These are phyloP conservation scores for Pyropia haitanensis DNA, from an alignment of 23 red algal species.

Conservation along the genomic window DNA sequence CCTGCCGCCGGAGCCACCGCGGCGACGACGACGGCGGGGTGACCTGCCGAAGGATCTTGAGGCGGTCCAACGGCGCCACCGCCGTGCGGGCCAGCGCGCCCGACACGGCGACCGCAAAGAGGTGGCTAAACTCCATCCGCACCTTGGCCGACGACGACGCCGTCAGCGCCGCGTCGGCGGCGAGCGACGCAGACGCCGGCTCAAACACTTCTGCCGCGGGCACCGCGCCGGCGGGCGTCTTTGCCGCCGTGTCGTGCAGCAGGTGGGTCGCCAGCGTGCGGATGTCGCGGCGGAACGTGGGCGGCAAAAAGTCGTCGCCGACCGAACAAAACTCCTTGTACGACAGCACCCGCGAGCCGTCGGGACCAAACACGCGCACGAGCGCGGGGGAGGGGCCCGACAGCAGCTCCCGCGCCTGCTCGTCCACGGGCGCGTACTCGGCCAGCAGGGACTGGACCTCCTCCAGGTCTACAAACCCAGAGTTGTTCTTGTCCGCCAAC, in stretches of 20 bases:
- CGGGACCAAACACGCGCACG: constrained; percentile 63
- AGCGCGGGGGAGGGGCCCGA: constrained; percentile 14
- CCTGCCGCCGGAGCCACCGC: background rate
- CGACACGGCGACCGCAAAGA: background rate
- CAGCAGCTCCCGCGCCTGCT: constrained; percentile 24
- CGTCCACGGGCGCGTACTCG: constrained; percentile 60
- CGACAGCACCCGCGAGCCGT: constrained; percentile 53
- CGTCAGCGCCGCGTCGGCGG: too few species aligned
- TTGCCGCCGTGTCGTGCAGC: constrained; percentile 27
- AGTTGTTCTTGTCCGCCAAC: constrained; percentile 72
- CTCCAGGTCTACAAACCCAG: constrained; percentile 76
- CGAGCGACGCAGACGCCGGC: too few species aligned
- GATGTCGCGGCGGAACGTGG: constrained; percentile 60
- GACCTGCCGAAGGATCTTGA: constrained; percentile 77
- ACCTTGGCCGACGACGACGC: background rate
- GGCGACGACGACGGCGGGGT: background rate
- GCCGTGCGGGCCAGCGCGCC: constrained; percentile 27
- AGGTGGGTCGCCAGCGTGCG: constrained; percentile 50
- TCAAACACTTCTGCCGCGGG: too few species aligned
- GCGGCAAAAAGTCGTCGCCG: constrained; percentile 64
- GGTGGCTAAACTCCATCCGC: background rate
- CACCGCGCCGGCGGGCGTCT: too few species aligned
- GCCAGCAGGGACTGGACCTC: constrained; percentile 69
- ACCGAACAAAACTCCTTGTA: constrained; percentile 63
- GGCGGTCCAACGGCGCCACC: constrained; percentile 86